phyloP scores from a whole-genome alignment of 1,284 basidiomycete species.

The Sanguinoderma infundibulare region DNA sequence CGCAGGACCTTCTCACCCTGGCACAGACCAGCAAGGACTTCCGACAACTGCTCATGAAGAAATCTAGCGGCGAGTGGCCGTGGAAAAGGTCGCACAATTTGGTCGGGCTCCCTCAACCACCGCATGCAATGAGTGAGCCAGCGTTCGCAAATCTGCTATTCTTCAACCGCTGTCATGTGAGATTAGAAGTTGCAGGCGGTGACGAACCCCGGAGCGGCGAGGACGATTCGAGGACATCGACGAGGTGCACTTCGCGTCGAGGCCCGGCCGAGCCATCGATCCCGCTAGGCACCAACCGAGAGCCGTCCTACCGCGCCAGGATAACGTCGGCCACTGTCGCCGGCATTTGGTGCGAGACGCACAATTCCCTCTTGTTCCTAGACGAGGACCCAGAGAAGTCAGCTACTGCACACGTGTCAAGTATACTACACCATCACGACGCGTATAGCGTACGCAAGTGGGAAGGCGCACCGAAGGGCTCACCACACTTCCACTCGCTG shows the following conservation, averaged over 20 bases:
- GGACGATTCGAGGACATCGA: background rate
- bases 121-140: constrained; percentile 30
- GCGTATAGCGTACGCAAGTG: too few relatives aligned
- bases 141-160: constrained; percentile 32
- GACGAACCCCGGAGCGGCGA: too few relatives aligned
- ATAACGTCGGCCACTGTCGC: background rate
- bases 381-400: background rate
- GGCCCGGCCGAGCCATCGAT: background rate
- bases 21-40: constrained; percentile 21
- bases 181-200: background rate
- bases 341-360: background rate
- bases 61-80: too few relatives aligned
- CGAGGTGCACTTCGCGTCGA: background rate
- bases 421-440: too few relatives aligned
- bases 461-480: background rate
- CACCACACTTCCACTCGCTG: background rate
- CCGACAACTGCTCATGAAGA: too few relatives aligned
- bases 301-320: background rate
- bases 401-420: too few relatives aligned
- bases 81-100: background rate
- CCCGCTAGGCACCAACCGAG: background rate
- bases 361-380: background rate
- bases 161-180: constrained; percentile 27
- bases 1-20: constrained; percentile 20
- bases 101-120: background rate